A percentile compares a stretch with the other conserved stretches of the same genome.
Evolutionary conservation across 129 eudicot species (phyloP).

Genomic region (Gnaphalium uliginosum): DNA sequence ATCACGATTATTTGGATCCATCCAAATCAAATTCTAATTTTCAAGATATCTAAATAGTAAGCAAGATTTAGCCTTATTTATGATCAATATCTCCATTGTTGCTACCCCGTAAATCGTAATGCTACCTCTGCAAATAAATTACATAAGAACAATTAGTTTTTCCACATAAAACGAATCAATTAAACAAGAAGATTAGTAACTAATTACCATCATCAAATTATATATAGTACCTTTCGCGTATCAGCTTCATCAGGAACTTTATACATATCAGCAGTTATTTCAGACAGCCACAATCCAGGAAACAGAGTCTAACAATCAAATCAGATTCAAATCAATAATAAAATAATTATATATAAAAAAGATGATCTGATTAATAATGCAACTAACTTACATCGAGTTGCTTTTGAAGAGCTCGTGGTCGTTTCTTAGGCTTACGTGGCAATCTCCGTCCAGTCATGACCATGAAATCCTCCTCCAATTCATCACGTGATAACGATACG

Average conservation of each 20-base stretch:
- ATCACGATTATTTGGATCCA: constrained; percentile 20
- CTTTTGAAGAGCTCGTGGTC: constrained; percentile 55
- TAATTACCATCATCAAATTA: background rate
- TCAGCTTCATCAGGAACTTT: constrained; percentile 57
- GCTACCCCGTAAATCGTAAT: constrained; percentile 17
- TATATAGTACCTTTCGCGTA: constrained; percentile 36
- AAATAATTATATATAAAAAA: background rate
- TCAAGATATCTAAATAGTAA: background rate
- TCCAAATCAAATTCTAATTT: constrained; percentile 11
- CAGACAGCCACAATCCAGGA: constrained; percentile 74
- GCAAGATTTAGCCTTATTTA: constrained; percentile 18
- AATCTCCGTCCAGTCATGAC: constrained; percentile 52
- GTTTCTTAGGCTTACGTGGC: constrained; percentile 67
- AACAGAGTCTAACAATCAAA: constrained; percentile 46
- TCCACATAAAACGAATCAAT: background rate
- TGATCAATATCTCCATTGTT: constrained; percentile 27
- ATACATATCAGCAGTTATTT: constrained; percentile 68
- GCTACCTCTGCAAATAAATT: constrained; percentile 37
- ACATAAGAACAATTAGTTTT: background rate
- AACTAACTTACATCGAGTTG: constrained; percentile 62
- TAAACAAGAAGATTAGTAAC: background rate
- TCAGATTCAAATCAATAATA: constrained; percentile 24
- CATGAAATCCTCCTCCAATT: constrained; percentile 76
- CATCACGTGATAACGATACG: constrained; percentile 50
- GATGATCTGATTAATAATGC: background rate